Evolutionary conservation across 371 early-diverging fungal genomes (phyloP).

Genomic region (Actinomortierella wolfii): DNA sequence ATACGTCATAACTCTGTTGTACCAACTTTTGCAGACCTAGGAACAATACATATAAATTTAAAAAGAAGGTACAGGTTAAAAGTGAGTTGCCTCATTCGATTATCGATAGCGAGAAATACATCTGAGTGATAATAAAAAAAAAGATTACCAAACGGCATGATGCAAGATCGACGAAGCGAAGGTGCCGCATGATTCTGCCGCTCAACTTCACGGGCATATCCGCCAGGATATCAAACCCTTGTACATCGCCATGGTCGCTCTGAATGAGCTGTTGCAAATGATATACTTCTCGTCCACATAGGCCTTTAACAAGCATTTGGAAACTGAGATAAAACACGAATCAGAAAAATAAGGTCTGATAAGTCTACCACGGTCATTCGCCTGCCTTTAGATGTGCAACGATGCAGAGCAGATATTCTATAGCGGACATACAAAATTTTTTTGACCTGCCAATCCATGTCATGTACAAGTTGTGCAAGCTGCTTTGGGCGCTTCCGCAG

Average conservation of each 20-base stretch:
- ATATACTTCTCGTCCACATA: slow-evolving; percentile 20
- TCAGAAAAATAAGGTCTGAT: background rate
- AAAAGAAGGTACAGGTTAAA: background rate
- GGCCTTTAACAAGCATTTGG: slow-evolving; percentile 14
- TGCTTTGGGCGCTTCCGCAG: slow-evolving; percentile 10
- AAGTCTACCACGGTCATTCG: background rate
- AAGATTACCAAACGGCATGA: slow-evolving; percentile 29
- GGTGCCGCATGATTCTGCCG: slow-evolving; percentile 7
- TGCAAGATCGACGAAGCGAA: slow-evolving; percentile 25
- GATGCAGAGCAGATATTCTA: background rate
- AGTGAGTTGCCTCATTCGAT: background rate
- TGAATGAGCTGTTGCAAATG: slow-evolving; percentile 21
- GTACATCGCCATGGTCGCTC: slow-evolving; percentile 10
- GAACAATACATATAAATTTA: background rate
- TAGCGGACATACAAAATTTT: slow-evolving; percentile 20
- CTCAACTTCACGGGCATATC: slow-evolving; percentile 12
- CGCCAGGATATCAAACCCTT: slow-evolving; percentile 28
- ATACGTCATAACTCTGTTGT: slow-evolving; percentile 7
- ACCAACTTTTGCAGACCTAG: slow-evolving; percentile 35
- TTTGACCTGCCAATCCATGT: slow-evolving; percentile 29
- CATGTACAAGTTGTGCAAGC: slow-evolving; percentile 16
- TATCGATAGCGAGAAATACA: too few species aligned
- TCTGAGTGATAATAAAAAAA: background rate
- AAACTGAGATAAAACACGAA: slow-evolving; percentile 9
- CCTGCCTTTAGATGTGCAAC: background rate